Base-by-base conservation (phyloP, 1,284 basidiomycete species). In the Ceratobasidium theobromae region DNA sequence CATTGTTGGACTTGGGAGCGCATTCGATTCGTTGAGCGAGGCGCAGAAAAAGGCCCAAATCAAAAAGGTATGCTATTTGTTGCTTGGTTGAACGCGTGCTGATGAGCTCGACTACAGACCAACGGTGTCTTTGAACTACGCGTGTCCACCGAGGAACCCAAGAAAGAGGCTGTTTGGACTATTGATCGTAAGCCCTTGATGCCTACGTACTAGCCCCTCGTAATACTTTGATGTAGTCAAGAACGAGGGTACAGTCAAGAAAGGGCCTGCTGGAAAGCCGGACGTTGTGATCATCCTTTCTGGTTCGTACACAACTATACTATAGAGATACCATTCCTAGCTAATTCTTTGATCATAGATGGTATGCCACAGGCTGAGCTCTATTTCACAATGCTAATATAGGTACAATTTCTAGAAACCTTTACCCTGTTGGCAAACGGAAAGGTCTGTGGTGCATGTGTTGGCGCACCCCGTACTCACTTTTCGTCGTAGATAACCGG, bases 61-160 rank as follows among this genome's bases (percentile, higher is more conserved):
- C 69, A 94, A 95, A 78, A 95, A 95, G 87, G 93, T 21, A 9
- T 11, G 6, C 43, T n/a, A 45, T 14, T 30, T 62, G n/a, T 14
- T 21, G 5, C 12, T 18, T 62, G 9, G 18, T 49, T 49, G 3
- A 45, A 14, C 23, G 21, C 67, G 25, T 71, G 70, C 45, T 23
- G 58, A 25, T 38, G 16, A 38, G n/a, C n/a, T n/a, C n/a, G n/a
- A n/a, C n/a, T n/a, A 38, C 71, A 96, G 94, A 93, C 90, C 69
- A 95, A 93, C 75, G 93, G 91, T 71, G 85, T 95, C 76, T 96
- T 98, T 76, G 90, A 96, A 79, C 81, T 98, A 69, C 86, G 87
- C 70, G 84, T 97, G 72, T 87, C 89, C 78, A 94, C 95, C 75
- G 79, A 77, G 18, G 91, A 89, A 72, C n/a, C n/a, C n/a, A n/a